These are phyloP conservation scores for Coffea canephora DNA, from an alignment of 257 asterid species.

Conservation along the genomic window DNA sequence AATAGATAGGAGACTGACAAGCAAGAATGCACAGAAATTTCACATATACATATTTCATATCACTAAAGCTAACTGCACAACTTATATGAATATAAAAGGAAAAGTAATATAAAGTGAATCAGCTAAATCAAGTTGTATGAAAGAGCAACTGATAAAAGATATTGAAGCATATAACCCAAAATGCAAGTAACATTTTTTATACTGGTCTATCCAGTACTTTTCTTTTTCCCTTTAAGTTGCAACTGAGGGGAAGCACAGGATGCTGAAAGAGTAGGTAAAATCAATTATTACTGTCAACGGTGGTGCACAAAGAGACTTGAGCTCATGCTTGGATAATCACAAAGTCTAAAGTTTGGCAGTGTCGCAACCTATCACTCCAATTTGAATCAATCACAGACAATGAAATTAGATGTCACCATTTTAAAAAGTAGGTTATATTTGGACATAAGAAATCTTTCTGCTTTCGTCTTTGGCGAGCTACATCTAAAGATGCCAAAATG, in stretches of 20 bases:
- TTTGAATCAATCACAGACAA: neutral
- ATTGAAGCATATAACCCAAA: neutral
- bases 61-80: neutral
- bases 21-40: neutral
- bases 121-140: neutral
- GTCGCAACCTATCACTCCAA: neutral
- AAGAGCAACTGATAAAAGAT: neutral
- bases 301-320: neutral
- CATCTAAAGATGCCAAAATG: neutral
- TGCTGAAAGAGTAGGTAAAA: conserved; percentile 1
- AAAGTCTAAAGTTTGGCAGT: neutral
- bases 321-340: neutral
- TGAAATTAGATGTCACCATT: neutral
- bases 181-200: neutral
- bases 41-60: neutral
- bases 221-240: neutral
- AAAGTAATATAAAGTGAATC: neutral
- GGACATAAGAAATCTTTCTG: neutral
- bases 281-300: neutral
- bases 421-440: neutral
- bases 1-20: neutral
- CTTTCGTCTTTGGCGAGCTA: neutral
- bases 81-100: neutral
- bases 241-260: neutral
- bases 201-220: neutral